A percentile compares a stretch with the other conserved stretches of the same genome.
Evolutionary conservation across 129 eudicot species (phyloP).

Genomic region (Helichrysum umbraculigerum): DNA sequence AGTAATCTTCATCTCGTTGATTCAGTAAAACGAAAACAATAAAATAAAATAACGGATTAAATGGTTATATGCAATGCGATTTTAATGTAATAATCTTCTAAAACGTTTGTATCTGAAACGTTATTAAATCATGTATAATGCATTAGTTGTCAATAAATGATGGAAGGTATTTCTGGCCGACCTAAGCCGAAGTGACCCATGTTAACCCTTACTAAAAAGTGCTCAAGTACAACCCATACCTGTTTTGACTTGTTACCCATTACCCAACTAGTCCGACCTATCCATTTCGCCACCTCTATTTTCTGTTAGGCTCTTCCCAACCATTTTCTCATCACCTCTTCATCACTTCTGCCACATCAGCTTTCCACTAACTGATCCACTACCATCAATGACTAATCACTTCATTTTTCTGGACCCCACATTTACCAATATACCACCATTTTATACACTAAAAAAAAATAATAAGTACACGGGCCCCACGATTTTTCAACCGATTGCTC

Average conservation of each 20-base stretch:
- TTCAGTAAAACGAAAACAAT: not conserved
- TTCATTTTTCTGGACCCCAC: too few relatives aligned
- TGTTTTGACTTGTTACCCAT: not conserved
- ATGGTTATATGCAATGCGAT: not conserved
- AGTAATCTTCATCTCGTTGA: not conserved
- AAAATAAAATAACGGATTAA: not conserved
- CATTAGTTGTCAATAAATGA: not conserved
- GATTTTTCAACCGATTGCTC: too few relatives aligned
- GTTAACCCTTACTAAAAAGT: not conserved
- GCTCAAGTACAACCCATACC: not conserved
- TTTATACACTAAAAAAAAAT: too few relatives aligned
- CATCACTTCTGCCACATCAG: too few relatives aligned
- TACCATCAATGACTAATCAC: too few relatives aligned
- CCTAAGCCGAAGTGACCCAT: not conserved
- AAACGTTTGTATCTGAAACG: not conserved
- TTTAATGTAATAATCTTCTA: not conserved
- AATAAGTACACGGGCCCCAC: too few relatives aligned
- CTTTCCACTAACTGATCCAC: too few relatives aligned
- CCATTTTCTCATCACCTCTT: too few relatives aligned
- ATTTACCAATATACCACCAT: too few relatives aligned
- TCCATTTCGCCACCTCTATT: not conserved
- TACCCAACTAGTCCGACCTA: not conserved
- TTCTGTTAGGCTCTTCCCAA: too few relatives aligned
- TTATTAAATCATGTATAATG: not conserved
- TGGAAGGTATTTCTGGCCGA: not conserved